Conservation (phyloP, 2,329 filamentous ascomycete genomes). For the Zymoseptoria tritici region DNA sequence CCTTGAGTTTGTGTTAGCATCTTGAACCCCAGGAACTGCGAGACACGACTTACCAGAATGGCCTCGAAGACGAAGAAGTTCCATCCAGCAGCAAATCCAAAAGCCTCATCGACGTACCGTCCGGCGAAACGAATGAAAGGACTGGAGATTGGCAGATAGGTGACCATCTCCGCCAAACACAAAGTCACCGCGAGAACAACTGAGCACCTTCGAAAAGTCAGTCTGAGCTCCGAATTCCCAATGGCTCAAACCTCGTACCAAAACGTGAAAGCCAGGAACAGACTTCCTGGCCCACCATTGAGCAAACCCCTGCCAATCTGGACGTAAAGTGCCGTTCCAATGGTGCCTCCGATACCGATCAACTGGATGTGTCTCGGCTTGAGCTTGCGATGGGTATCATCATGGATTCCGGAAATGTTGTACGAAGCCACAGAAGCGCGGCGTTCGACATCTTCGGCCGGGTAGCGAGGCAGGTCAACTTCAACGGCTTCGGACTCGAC, state of each 20-base stretch:
- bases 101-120: constrained; percentile 66
- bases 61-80: constrained; percentile 28
- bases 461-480: constrained; percentile 10
- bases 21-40: no score
- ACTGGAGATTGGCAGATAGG: constrained; percentile 67
- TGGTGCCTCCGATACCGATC: constrained; percentile 37
- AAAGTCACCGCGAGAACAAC: constrained; percentile 19
- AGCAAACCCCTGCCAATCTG: constrained; percentile 40
- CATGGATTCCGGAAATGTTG: constrained; percentile 18
- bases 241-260: constrained; percentile 25
- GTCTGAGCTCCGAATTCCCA: background rate
- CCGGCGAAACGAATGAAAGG: constrained; percentile 73
- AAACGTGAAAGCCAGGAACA: constrained; percentile 41
- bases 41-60: constrained; percentile 9
- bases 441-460: constrained; percentile 15
- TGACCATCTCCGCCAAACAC: constrained; percentile 66
- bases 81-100: constrained; percentile 40
- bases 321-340: constrained; percentile 43
- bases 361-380: constrained; percentile 41
- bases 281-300: constrained; percentile 40
- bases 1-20: background rate
- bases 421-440: constrained; percentile 17
- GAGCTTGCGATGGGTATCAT: constrained; percentile 37
- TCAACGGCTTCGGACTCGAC: constrained; percentile 1
- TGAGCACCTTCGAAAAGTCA: constrained; percentile 11